phyloP scores from a whole-genome alignment of 495 filamentous ascomycete genomes.

The Penicillium fimorum region DNA sequence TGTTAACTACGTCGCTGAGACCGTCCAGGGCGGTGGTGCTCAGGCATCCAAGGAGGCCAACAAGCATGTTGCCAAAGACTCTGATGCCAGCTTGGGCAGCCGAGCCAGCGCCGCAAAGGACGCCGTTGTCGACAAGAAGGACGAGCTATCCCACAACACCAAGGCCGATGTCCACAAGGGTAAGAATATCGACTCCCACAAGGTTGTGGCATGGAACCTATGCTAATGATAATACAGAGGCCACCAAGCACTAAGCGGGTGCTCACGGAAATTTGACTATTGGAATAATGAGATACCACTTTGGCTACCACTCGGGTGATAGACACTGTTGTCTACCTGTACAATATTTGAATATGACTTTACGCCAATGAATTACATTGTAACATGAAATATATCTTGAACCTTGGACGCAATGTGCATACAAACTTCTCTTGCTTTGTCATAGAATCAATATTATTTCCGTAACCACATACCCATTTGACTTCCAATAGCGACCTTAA shows the following conservation, averaged over 20 bases:
- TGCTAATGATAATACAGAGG: conserved; percentile 1
- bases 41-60: conserved; percentile 24
- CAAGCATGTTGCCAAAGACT: conserved; percentile 25
- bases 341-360: background rate
- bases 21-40: conserved; percentile 21
- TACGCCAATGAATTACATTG: background rate
- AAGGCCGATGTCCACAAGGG: conserved; percentile 29
- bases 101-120: conserved; percentile 23
- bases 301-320: background rate
- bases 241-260: conserved; percentile 4
- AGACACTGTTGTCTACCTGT: background rate
- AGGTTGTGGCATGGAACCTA: background rate
- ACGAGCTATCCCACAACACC: conserved; percentile 18
- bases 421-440: background rate
- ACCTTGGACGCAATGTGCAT: background rate
- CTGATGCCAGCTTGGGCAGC: conserved; percentile 16
- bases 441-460: background rate
- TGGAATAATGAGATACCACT: background rate
- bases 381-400: background rate
- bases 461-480: background rate
- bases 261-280: background rate
- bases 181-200: background rate
- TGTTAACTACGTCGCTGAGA: conserved; percentile 24
- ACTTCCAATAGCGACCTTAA: background rate
- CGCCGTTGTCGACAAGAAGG: conserved; percentile 24